Percentiles rank a stretch among this genome's conserved stretches.
These are phyloP conservation scores for Cyberlindnera suaveolens DNA, from an alignment of 805 yeast species.

Conservation along the genomic window DNA sequence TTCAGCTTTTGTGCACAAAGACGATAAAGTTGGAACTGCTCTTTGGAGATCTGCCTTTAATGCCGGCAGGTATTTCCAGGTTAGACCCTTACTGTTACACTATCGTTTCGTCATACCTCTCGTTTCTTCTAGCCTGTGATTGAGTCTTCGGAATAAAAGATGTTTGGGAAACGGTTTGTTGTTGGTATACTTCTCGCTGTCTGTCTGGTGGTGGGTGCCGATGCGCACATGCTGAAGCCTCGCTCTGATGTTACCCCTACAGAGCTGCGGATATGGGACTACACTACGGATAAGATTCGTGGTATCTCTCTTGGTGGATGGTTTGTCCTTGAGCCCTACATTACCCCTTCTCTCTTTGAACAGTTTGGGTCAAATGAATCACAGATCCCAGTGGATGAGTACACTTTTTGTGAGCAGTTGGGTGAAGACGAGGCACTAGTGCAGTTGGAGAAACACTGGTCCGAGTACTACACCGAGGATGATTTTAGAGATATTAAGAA, in stretches of 20 bases:
- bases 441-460: slow-evolving; percentile 48
- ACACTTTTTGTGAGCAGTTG: slow-evolving; percentile 40
- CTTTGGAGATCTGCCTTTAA: too few species aligned
- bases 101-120: too few species aligned
- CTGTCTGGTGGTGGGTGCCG: background rate
- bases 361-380: slow-evolving; percentile 28
- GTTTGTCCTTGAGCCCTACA: slow-evolving; percentile 66
- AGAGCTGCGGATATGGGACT: slow-evolving; percentile 16
- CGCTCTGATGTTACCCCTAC: background rate
- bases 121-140: too few species aligned
- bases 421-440: slow-evolving; percentile 40
- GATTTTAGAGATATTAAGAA: slow-evolving; percentile 47
- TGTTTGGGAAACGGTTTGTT: too few species aligned
- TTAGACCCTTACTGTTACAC: too few species aligned
- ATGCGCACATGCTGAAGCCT: background rate
- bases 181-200: background rate
- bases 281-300: slow-evolving; percentile 14
- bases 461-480: slow-evolving; percentile 48
- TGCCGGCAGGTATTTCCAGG: too few species aligned
- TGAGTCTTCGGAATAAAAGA: too few species aligned
- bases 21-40: too few species aligned
- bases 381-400: slow-evolving; percentile 54
- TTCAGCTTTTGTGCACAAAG: too few species aligned
- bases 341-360: slow-evolving; percentile 57
- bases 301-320: slow-evolving; percentile 67